Conservation (phyloP, 257 asterid genomes). For the Ehretia macrophylla region DNA sequence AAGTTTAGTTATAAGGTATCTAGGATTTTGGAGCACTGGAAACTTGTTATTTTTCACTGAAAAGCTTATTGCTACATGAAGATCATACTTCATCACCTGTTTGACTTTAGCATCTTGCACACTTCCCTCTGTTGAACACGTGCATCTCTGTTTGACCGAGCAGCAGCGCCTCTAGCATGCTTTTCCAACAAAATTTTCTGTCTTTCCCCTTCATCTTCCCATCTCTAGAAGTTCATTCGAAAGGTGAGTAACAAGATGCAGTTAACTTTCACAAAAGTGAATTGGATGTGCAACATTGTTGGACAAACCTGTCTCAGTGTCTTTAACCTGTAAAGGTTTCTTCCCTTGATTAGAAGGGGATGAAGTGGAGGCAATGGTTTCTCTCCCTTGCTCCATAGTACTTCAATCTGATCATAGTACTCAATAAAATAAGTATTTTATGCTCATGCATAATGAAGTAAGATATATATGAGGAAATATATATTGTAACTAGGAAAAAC, state of each 20-base stretch:
- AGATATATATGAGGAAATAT: too few relatives aligned
- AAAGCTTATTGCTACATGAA: not conserved
- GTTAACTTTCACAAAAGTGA: not conserved
- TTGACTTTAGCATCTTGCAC: slow-evolving; percentile 32
- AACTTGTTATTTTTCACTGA: not conserved
- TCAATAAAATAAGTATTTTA: not conserved
- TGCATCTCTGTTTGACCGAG: slow-evolving; percentile 61
- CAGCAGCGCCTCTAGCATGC: slow-evolving; percentile 77
- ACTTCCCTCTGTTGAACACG: slow-evolving; percentile 52
- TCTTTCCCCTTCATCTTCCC: slow-evolving; percentile 77
- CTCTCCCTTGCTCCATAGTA: slow-evolving; percentile 87
- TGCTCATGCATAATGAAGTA: too few relatives aligned
- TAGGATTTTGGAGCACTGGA: not conserved
- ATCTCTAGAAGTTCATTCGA: slow-evolving; percentile 34
- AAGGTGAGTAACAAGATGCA: not conserved
- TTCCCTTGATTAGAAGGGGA: slow-evolving; percentile 85
- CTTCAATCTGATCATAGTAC: slow-evolving; percentile 64
- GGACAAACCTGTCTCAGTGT: slow-evolving; percentile 76
- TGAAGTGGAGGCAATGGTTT: slow-evolving; percentile 80
- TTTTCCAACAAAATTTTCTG: slow-evolving; percentile 56
- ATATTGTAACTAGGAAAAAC: too few relatives aligned
- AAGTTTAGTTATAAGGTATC: slow-evolving; percentile 7
- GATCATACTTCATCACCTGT: slow-evolving; percentile 33
- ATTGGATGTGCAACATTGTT: too few relatives aligned
- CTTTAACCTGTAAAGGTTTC: slow-evolving; percentile 76